Percentiles rank a stretch among this genome's conserved stretches.
Evolutionary conservation across 2,329 filamentous ascomycete genomes (phyloP).

Genomic region (Botrytis cinerea): DNA sequence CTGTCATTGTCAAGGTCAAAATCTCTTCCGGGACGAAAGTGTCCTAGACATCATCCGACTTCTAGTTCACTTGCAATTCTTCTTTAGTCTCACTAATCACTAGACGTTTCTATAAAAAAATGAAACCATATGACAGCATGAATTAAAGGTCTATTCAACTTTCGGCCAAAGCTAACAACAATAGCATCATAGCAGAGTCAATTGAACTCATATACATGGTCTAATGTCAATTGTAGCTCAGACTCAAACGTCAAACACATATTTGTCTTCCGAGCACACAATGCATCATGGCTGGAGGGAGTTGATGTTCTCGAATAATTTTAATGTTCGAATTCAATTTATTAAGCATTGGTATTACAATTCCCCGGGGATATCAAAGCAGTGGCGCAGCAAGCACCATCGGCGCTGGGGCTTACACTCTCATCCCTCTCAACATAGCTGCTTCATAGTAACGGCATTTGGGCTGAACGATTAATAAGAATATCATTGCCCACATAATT

Average conservation of each 20-base stretch:
- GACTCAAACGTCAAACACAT: background rate
- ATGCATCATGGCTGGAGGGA: background rate
- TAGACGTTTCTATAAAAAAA: background rate
- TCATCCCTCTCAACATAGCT: slow-evolving; percentile 1
- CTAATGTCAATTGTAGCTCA: background rate
- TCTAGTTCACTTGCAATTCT: background rate
- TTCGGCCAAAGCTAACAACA: background rate
- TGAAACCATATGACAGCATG: background rate
- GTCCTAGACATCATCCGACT: background rate
- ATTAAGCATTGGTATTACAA: slow-evolving; percentile 20
- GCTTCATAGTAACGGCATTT: background rate
- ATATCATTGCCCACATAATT: background rate
- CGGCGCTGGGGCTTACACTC: slow-evolving; percentile 13
- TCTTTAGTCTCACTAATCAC: background rate
- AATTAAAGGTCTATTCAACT: background rate
- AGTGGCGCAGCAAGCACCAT: slow-evolving; percentile 7
- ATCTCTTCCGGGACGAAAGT: background rate
- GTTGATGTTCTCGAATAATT: slow-evolving; percentile 18
- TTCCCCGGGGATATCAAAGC: slow-evolving; percentile 12
- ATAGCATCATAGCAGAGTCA: background rate
- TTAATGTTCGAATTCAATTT: slow-evolving; percentile 23
- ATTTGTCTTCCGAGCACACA: background rate
- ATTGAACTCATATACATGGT: background rate
- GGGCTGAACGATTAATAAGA: background rate
- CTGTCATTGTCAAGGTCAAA: background rate